Evolutionary conservation across 176 grass and related monocot species (phyloP).

Genomic region (Puccinellia tenuiflora): DNA sequence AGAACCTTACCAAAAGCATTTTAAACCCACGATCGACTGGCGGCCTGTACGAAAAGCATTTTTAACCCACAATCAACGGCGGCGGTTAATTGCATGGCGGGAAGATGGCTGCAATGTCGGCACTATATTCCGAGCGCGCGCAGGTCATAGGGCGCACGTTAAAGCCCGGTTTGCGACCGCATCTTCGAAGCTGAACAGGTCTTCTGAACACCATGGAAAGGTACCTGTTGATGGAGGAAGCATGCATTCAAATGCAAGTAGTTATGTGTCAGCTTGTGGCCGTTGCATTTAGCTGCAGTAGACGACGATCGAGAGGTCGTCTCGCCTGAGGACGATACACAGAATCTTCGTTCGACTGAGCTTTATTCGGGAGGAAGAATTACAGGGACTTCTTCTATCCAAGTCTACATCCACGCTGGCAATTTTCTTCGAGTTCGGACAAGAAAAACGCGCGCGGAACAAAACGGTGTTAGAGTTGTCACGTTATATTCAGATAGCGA

Average conservation of each 20-base stretch:
- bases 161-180: background rate
- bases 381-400: background rate
- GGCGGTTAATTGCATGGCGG: background rate
- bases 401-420: background rate
- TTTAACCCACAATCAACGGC: too few relatives aligned
- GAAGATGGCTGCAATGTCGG: background rate
- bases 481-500: too few relatives aligned
- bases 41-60: too few relatives aligned
- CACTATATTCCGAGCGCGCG: background rate
- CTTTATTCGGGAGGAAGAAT: background rate
- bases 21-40: too few relatives aligned
- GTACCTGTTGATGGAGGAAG: slow-evolving; percentile 4
- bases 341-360: background rate
- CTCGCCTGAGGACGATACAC: background rate
- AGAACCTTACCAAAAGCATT: too few relatives aligned
- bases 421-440: background rate
- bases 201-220: slow-evolving; percentile 10
- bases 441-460: background rate
- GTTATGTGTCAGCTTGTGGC: slow-evolving; percentile 24
- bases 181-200: background rate
- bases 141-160: background rate
- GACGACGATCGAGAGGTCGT: slow-evolving; percentile 16
- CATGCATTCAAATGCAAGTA: background rate
- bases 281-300: background rate
- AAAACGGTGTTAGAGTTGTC: too few relatives aligned